Conservation (phyloP, 176 grass and related monocot genomes). For the Olyra latifolia region DNA sequence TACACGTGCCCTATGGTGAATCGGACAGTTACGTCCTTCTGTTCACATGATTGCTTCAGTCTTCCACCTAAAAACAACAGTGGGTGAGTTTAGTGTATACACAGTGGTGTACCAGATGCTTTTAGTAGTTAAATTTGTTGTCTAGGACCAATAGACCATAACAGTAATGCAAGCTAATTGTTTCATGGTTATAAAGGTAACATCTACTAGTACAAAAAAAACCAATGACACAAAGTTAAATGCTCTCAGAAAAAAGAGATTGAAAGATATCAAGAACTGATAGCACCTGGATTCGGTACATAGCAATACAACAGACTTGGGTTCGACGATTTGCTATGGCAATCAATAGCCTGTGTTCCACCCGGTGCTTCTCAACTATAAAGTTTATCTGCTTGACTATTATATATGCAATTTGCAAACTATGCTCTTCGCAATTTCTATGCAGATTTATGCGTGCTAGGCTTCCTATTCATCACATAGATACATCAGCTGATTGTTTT, state of each 20-base stretch:
- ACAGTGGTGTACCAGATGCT: neutral
- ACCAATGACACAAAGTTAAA: neutral
- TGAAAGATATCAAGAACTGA: neutral
- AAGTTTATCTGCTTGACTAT: too few species aligned
- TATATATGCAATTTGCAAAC: too few species aligned
- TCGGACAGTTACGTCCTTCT: slow-evolving; percentile 87
- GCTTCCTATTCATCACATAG: too few species aligned
- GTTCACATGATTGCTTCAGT: slow-evolving; percentile 62
- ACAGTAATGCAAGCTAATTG: neutral
- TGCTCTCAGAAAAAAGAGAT: neutral
- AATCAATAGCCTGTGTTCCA: neutral
- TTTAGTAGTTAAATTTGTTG: neutral
- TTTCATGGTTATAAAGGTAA: neutral
- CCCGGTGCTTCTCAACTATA: neutral
- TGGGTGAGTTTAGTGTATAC: slow-evolving; percentile 16
- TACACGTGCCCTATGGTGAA: slow-evolving; percentile 98
- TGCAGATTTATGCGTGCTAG: too few species aligned
- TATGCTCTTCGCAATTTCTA: too few species aligned
- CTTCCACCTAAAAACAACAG: slow-evolving; percentile 55
- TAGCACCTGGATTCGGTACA: neutral
- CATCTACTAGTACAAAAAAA: neutral
- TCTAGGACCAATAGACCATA: neutral
- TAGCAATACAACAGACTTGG: neutral
- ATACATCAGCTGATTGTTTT: too few species aligned
- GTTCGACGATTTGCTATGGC: neutral